Base-by-base conservation (phyloP, 352 stramenopile genomes). In the Globisporangium okanoganense region DNA sequence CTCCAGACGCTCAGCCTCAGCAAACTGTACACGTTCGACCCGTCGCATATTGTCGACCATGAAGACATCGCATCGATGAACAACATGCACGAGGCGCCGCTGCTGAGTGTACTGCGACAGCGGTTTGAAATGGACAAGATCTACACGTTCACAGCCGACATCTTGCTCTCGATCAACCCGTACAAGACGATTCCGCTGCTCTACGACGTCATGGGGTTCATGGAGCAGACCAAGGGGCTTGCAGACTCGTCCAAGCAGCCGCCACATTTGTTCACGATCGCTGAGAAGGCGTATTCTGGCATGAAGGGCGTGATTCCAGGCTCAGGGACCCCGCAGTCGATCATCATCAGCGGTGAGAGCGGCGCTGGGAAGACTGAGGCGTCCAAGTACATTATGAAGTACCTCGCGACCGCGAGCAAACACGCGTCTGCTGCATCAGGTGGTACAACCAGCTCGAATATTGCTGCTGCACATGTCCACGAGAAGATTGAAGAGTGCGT, bases 361-460 rank as follows among this genome's bases (percentile, higher is more conserved):
- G 94, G 94, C 8, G 92, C 92, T 0, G 94, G 94, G 8, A 98
- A 98, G 73, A 98, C 94, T 0, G 92, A 98, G 65, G 96, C 92
- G 3, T 97, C 92, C 43, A 98, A 98, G 72, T 97, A 97, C 63
- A 90, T 93, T 13, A 91, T 92, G 83, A 92, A 94, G 54, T 92
- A 96, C 52, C 74, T 94, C 10, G 83, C 85, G 5, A 86, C 83
- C 1, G 82, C 82, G 3, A 94, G 85, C 61, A 85, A 88, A 29
- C 81, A 87, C 47, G 76, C 65, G 2, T 62, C 55, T 10, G 25
- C 59, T 44, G 7, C 63, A 16, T 43, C 58, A 22, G 69, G 58
- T 1, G 51, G 44, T 3, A 56, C 31, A 3, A 41, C 20, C n/a
- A 68, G 60, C 33, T 52, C 14, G 0, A 68, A 54, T 3, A 59